These are phyloP conservation scores for Dysphania ambrosioides DNA, from an alignment of 148 eudicot species.

Conservation along the genomic window DNA sequence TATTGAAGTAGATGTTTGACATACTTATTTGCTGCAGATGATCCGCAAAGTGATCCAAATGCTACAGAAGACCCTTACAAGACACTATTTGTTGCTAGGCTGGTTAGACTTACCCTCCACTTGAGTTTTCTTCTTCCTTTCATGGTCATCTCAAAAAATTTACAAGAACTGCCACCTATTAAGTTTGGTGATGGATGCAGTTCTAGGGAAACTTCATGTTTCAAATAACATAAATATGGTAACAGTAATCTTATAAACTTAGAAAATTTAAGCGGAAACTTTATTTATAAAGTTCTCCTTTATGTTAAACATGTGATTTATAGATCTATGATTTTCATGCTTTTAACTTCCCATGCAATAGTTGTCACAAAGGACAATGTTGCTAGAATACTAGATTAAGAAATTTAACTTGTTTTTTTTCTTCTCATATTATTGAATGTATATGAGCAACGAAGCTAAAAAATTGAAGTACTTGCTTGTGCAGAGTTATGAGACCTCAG, in stretches of 20 bases:
- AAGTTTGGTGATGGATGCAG: background rate
- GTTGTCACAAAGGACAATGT: background rate
- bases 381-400: background rate
- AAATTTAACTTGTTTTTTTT: no score
- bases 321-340: background rate
- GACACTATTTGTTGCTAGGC: conserved; percentile 91
- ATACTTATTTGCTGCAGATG: conserved; percentile 50
- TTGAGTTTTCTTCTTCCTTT: background rate
- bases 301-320: background rate
- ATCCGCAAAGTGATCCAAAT: conserved; percentile 76
- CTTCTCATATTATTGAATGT: no score
- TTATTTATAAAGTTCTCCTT: no score
- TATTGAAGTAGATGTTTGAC: background rate
- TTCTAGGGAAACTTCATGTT: background rate
- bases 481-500: conserved; percentile 91
- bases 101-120: conserved; percentile 47
- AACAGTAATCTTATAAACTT: no score
- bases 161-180: background rate
- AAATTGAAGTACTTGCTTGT: conserved; percentile 10
- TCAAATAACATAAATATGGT: no score
- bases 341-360: background rate
- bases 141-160: background rate
- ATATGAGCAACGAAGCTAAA: conserved; percentile 4
- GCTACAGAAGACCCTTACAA: conserved; percentile 93
- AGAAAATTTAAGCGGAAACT: no score